A percentile compares a stretch with the other conserved stretches of the same genome.
phyloP scores from a whole-genome alignment of 306 rosid genomes.

The Dalbergia oliveri region DNA sequence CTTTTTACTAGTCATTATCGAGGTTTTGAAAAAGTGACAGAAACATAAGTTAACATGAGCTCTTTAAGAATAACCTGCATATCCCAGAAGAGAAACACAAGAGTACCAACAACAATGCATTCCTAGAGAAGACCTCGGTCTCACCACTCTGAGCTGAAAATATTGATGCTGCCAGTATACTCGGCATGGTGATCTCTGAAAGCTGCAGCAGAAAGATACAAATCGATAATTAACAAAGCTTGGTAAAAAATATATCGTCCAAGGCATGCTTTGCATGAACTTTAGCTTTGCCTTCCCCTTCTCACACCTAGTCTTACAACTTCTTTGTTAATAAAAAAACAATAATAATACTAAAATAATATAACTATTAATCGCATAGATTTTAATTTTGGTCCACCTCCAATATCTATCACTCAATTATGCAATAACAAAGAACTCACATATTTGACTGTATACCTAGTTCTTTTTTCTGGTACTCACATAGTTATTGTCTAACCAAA shows the following conservation, averaged over 20 bases:
- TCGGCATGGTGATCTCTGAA: slow-evolving; percentile 82
- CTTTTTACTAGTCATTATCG: not conserved
- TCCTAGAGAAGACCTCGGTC: slow-evolving; percentile 58
- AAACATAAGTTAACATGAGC: not conserved
- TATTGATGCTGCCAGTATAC: slow-evolving; percentile 69
- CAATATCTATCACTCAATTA: too few relatives aligned
- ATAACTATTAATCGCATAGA: too few relatives aligned
- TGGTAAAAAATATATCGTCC: too few relatives aligned
- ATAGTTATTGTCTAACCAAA: too few relatives aligned
- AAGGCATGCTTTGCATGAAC: too few relatives aligned
- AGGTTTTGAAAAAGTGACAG: slow-evolving; percentile 12
- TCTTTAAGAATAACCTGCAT: slow-evolving; percentile 63
- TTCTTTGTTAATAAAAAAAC: too few relatives aligned
- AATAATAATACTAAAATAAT: too few relatives aligned
- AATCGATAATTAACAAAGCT: not conserved
- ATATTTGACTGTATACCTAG: too few relatives aligned
- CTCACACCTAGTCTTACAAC: too few relatives aligned
- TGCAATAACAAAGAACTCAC: not conserved
- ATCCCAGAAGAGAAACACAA: slow-evolving; percentile 75
- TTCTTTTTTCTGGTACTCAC: too few relatives aligned
- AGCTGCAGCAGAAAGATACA: slow-evolving; percentile 56
- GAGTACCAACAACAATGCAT: slow-evolving; percentile 56
- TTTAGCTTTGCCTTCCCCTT: too few relatives aligned
- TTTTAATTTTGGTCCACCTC: too few relatives aligned
- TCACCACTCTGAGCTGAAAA: slow-evolving; percentile 81